Evolutionary conservation across 2,329 filamentous ascomycete species (phyloP), one percentile per base, ranked within the genome.

Genomic region (Berkeleyomyces basicola): DNA sequence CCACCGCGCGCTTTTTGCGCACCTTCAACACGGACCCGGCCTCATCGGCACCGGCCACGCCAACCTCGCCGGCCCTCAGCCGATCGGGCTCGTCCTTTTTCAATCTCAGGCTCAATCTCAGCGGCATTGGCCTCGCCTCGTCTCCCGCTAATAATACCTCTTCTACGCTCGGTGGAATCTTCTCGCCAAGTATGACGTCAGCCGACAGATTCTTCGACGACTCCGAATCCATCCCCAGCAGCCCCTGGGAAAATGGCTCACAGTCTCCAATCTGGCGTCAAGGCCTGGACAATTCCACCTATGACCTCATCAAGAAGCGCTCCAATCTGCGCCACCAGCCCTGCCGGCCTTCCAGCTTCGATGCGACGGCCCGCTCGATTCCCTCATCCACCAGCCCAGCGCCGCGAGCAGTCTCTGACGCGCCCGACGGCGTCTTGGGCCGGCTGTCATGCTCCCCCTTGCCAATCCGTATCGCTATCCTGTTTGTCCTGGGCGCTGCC

Each of bases 151-250:
- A 58, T 39, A 44, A 55, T 39, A 60, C 37, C 10, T 86, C 88
- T 7, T 91, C 90, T 1, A 96, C 93, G 0, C 81, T 99, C 4
- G 88, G 87, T 68, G 92, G 93, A 62, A 99, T 99, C 69, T 99
- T 95, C 76, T 85, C 84, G 9, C 84, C 83, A 5, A 82, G 82
- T 0, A 79, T 80, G 40, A 80, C 81, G 64, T 76, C 80, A 53
- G 73, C 73, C 66, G 74, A 79, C 67, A 72, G 77, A 69, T 70
- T 71, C 64, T 71, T 71, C 61, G 69, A 83, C 67, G 83, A 85
- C 66, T 73, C 78, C 2, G 23, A 23, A 23, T 23, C 49, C 36
- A 37, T 9, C 7, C 49, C 49, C 36, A 77, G 79, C 62, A 90
- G 86, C 9, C 89, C 89, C 1, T 93, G 86, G 85, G 88, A 86